Percentiles rank a stretch among this genome's conserved stretches.
Evolutionary conservation across 2,329 filamentous ascomycete species (phyloP).

Genomic region (Rhynchosporium agropyri): DNA sequence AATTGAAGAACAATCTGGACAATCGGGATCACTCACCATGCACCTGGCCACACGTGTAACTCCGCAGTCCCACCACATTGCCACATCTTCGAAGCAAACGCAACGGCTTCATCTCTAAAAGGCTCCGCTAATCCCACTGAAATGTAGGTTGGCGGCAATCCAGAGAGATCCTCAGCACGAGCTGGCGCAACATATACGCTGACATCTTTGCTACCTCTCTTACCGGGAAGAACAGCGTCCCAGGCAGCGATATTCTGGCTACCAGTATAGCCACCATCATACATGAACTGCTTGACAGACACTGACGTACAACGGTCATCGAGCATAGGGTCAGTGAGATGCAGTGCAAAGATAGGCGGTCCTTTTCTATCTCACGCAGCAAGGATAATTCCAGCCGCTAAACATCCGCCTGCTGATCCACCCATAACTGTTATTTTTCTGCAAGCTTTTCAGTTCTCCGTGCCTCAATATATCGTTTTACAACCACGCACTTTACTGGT

Average conservation of each 20-base stretch:
- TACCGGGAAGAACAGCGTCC: conserved; percentile 41
- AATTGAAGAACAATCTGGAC: background rate
- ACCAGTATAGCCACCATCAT: conserved; percentile 41
- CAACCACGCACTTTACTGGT: too few relatives aligned
- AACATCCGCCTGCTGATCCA: conserved; percentile 58
- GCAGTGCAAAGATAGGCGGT: conserved; percentile 44
- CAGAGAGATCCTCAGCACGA: conserved; percentile 39
- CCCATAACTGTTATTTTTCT: conserved; percentile 53
- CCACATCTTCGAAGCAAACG: conserved; percentile 43
- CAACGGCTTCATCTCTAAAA: conserved; percentile 44
- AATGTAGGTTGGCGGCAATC: conserved; percentile 43
- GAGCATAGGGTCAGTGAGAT: conserved; percentile 47
- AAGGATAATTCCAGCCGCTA: conserved; percentile 57
- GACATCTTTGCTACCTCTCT: conserved; percentile 38
- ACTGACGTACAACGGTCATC: conserved; percentile 45
- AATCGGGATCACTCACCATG: background rate
- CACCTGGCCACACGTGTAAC: conserved; percentile 41
- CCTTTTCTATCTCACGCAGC: conserved; percentile 48
- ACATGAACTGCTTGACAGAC: conserved; percentile 39
- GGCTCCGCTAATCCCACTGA: conserved; percentile 44
- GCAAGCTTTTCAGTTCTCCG: too few relatives aligned
- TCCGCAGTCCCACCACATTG: conserved; percentile 42
- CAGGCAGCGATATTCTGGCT: conserved; percentile 41
- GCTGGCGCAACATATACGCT: conserved; percentile 42
- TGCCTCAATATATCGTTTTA: too few relatives aligned